Conservation (phyloP, 2,329 filamentous ascomycete species). For the Curvularia sp. region DNA sequence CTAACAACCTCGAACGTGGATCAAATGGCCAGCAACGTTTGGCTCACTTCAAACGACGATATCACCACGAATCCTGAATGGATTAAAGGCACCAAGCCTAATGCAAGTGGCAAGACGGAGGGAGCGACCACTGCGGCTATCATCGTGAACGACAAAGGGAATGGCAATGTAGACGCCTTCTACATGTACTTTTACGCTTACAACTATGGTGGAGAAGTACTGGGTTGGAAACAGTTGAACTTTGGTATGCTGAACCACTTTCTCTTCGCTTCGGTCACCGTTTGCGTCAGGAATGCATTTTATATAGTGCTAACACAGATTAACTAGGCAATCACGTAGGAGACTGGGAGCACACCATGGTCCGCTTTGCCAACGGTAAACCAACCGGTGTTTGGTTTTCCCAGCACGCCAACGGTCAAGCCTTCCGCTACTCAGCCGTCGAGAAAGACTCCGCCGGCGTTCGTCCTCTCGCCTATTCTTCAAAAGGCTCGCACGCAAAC, state of each 20-base stretch:
- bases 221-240: conserved; percentile 51
- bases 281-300: no score
- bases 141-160: conserved; percentile 64
- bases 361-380: conserved; percentile 65
- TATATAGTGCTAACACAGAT: not conserved
- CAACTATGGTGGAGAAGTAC: conserved; percentile 61
- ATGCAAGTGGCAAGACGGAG: conserved; percentile 58
- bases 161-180: conserved; percentile 63
- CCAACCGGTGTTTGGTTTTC: conserved; percentile 68
- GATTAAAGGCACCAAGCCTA: conserved; percentile 61
- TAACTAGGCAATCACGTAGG: conserved; percentile 65
- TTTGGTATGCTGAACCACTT: conserved; percentile 47
- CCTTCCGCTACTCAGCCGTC: conserved; percentile 64
- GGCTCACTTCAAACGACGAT: conserved; percentile 55
- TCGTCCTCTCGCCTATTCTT: conserved; percentile 64
- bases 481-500: conserved; percentile 69
- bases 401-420: conserved; percentile 68
- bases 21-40: conserved; percentile 52
- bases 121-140: conserved; percentile 60
- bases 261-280: not conserved
- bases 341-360: conserved; percentile 72
- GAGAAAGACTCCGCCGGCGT: conserved; percentile 56
- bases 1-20: conserved; percentile 54
- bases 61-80: conserved; percentile 52
- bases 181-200: conserved; percentile 70